A percentile compares a stretch with the other conserved stretches of the same genome.
Conservation (phyloP, 2,329 filamentous ascomycete species). For the Beauveria sp. region DNA sequence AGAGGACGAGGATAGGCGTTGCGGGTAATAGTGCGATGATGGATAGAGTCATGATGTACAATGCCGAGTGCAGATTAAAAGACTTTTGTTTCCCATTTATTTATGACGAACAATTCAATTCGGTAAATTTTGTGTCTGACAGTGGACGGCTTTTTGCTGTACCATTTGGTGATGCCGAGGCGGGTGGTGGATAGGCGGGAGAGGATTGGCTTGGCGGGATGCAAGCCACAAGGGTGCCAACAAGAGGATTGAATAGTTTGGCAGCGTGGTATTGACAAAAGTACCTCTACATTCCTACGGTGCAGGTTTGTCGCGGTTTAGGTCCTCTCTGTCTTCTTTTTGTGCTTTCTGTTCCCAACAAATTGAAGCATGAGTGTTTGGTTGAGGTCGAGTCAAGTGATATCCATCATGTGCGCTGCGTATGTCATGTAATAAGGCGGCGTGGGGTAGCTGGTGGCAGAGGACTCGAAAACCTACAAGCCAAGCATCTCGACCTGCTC, state of each 20-base stretch:
- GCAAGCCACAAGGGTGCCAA: no score
- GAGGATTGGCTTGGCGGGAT: no score
- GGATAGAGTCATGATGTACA: slow-evolving; percentile 15
- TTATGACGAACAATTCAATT: no score
- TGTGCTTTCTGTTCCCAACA: not conserved
- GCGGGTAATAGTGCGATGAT: slow-evolving; percentile 28
- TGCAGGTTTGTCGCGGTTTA: not conserved
- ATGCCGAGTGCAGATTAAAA: not conserved
- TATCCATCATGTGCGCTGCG: slow-evolving; percentile 1
- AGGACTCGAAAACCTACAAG: not conserved
- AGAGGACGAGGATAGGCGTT: slow-evolving; percentile 24
- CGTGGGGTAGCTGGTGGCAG: no score
- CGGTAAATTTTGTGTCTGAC: no score
- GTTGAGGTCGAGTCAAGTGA: slow-evolving; percentile 3
- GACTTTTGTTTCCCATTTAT: not conserved
- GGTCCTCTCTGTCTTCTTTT: no score
- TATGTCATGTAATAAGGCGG: not conserved
- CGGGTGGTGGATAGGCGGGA: no score
- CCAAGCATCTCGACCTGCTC: no score
- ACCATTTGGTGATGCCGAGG: not conserved
- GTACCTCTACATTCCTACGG: not conserved
- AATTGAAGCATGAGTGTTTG: not conserved
- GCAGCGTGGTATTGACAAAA: not conserved
- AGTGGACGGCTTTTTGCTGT: no score
- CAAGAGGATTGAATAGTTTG: no score